A percentile compares a stretch with the other conserved stretches of the same genome.
Conservation (phyloP, 495 filamentous ascomycete genomes). For the Podospora appendiculata region DNA sequence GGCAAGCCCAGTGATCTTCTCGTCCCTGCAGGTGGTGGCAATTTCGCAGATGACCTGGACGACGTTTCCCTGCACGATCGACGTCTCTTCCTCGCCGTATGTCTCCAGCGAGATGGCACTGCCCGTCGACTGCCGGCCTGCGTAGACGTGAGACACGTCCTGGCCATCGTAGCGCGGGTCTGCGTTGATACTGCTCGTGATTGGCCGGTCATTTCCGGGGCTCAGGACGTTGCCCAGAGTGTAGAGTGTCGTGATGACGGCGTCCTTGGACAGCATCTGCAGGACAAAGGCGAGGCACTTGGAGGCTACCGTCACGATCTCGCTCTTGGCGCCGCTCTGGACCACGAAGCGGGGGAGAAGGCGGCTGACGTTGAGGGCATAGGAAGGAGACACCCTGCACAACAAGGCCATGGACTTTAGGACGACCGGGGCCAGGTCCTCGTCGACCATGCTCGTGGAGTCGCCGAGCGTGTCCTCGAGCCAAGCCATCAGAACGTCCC, state of each 20-base stretch:
- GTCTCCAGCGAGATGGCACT: conserved; percentile 72
- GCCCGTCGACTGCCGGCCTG: conserved; percentile 50
- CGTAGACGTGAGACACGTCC: conserved; percentile 37
- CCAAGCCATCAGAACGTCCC: conserved; percentile 78
- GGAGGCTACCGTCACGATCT: conserved; percentile 65
- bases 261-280: conserved; percentile 77
- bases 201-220: conserved; percentile 45
- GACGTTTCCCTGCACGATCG: conserved; percentile 65
- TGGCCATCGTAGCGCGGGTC: conserved; percentile 25
- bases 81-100: conserved; percentile 65
- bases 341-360: conserved; percentile 78
- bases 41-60: conserved; percentile 86
- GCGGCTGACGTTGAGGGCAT: conserved; percentile 70
- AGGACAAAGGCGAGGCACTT: conserved; percentile 74
- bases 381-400: conserved; percentile 60
- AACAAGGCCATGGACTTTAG: conserved; percentile 77
- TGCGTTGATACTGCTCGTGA: conserved; percentile 26
- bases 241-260: conserved; percentile 89
- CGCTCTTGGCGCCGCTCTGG: conserved; percentile 58
- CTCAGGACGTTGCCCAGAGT: conserved; percentile 88
- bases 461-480: conserved; percentile 72
- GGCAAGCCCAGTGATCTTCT: conserved; percentile 89
- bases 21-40: conserved; percentile 69
- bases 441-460: conserved; percentile 70
- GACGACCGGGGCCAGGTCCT: conserved; percentile 62